phyloP scores from a whole-genome alignment of 73 alveolate species.

The Paramecium bursaria region DNA sequence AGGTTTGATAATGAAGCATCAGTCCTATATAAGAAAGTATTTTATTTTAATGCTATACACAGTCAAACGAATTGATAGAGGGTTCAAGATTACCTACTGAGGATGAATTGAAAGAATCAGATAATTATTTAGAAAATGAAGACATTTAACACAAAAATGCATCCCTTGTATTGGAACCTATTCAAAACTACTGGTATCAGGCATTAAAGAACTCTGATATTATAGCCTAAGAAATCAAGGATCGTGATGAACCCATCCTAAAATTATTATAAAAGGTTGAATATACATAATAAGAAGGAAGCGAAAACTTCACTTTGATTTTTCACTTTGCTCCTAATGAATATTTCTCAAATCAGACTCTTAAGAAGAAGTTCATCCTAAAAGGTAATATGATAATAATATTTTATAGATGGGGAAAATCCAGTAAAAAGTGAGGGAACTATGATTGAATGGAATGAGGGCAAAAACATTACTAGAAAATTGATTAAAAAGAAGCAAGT shows the following conservation, averaged over 20 bases:
- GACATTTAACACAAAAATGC: conserved; percentile 15
- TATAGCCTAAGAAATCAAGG: conserved; percentile 51
- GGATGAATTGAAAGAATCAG: conserved; percentile 44
- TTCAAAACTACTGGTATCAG: conserved; percentile 46
- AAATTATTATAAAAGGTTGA: conserved; percentile 43
- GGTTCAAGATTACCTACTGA: conserved; percentile 46
- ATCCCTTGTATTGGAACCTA: conserved; percentile 47
- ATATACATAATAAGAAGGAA: conserved; percentile 50
- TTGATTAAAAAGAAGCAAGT: conserved; percentile 89
- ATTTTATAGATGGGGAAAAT: conserved; percentile 80
- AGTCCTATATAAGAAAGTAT: conserved; percentile 25
- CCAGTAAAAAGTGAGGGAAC: conserved; percentile 89
- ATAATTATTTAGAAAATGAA: conserved; percentile 32
- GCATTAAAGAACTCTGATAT: conserved; percentile 54
- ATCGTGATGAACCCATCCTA: conserved; percentile 51
- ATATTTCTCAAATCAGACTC: conserved; percentile 81
- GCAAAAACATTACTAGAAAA: conserved; percentile 87
- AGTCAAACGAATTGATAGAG: conserved; percentile 4
- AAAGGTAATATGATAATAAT: too few species aligned
- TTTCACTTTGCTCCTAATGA: conserved; percentile 90
- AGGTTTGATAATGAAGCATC: conserved; percentile 4
- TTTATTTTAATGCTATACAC: too few species aligned
- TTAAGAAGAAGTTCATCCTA: conserved; percentile 80
- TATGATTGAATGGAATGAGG: conserved; percentile 91
- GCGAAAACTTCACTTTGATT: conserved; percentile 80